Percentiles rank a stretch among this genome's conserved stretches.
Conservation (phyloP, 768 basidiomycete species). For the Macrolepiota dolichaula region DNA sequence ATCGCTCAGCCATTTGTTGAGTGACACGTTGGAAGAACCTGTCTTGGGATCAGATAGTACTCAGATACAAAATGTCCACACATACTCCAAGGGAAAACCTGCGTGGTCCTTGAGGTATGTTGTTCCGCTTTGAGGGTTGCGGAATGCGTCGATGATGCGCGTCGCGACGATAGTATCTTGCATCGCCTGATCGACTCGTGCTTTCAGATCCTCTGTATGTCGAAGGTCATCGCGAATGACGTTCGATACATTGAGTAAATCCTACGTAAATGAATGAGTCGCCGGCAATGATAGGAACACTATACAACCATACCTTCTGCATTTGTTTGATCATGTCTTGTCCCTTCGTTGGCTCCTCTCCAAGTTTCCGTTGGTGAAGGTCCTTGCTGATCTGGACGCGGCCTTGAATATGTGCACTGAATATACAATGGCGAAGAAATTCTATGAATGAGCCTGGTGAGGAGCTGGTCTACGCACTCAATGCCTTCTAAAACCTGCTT, state of each 20-base stretch:
- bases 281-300: background rate
- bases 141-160: constrained; percentile 75
- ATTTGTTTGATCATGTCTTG: constrained; percentile 64
- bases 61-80: constrained; percentile 11
- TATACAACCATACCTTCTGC: constrained; percentile 48
- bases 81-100: constrained; percentile 78
- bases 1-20: constrained; percentile 64
- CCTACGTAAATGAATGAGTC: constrained; percentile 37
- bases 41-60: background rate
- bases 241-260: constrained; percentile 58
- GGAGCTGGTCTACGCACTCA: constrained; percentile 47
- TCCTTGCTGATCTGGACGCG: constrained; percentile 80
- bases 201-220: constrained; percentile 66
- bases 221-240: constrained; percentile 65
- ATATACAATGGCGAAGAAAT: constrained; percentile 1
- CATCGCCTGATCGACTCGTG: constrained; percentile 73
- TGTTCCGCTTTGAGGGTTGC: constrained; percentile 68
- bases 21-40: constrained; percentile 76
- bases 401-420: constrained; percentile 69
- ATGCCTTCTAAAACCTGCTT: constrained; percentile 64
- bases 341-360: constrained; percentile 70
- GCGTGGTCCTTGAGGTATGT: constrained; percentile 75
- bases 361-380: constrained; percentile 70
- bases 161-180: constrained; percentile 79
- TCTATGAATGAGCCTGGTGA: constrained; percentile 7